Percentiles rank a stretch among this genome's conserved stretches.
phyloP scores from a whole-genome alignment of 768 basidiomycete genomes.

The Dioszegia aurantiaca region DNA sequence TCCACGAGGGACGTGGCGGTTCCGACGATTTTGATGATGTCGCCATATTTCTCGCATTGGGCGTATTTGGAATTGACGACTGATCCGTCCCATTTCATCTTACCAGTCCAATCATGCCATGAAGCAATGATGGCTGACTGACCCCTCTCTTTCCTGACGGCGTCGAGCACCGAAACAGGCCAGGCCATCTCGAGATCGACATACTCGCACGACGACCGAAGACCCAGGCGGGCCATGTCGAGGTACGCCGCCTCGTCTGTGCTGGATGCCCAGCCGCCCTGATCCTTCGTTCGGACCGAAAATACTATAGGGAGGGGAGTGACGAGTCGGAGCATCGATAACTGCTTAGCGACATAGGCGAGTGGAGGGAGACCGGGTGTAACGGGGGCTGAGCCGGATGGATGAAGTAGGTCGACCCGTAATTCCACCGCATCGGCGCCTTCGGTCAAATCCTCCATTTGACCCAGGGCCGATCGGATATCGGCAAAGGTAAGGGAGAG shows the following conservation, averaged over 20 bases:
- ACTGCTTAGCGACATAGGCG: slow-evolving; percentile 73
- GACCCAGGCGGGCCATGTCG: slow-evolving; percentile 70
- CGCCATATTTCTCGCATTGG: slow-evolving; percentile 66
- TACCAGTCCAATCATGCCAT: slow-evolving; percentile 91
- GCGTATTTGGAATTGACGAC: slow-evolving; percentile 68
- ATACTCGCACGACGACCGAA: slow-evolving; percentile 85
- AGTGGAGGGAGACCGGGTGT: slow-evolving; percentile 63
- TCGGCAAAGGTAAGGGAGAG: slow-evolving; percentile 90
- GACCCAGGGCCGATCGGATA: slow-evolving; percentile 64
- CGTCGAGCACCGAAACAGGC: slow-evolving; percentile 62
- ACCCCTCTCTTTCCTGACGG: slow-evolving; percentile 65
- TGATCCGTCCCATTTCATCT: slow-evolving; percentile 72
- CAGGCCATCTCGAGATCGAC: slow-evolving; percentile 84
- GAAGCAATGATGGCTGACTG: slow-evolving; percentile 79
- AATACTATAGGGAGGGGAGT: slow-evolving; percentile 84
- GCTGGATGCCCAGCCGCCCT: slow-evolving; percentile 91
- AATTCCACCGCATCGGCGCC: slow-evolving; percentile 92
- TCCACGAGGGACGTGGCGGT: slow-evolving; percentile 72
- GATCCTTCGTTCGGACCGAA: slow-evolving; percentile 79
- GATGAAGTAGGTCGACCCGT: slow-evolving; percentile 81
- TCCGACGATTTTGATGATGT: slow-evolving; percentile 89
- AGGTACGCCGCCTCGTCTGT: slow-evolving; percentile 67
- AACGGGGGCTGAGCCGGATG: slow-evolving; percentile 54
- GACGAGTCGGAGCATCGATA: slow-evolving; percentile 70
- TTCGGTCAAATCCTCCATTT: slow-evolving; percentile 69